Evolutionary conservation across 495 filamentous ascomycete species (phyloP).

Genomic region (Aspergillus asperescens): DNA sequence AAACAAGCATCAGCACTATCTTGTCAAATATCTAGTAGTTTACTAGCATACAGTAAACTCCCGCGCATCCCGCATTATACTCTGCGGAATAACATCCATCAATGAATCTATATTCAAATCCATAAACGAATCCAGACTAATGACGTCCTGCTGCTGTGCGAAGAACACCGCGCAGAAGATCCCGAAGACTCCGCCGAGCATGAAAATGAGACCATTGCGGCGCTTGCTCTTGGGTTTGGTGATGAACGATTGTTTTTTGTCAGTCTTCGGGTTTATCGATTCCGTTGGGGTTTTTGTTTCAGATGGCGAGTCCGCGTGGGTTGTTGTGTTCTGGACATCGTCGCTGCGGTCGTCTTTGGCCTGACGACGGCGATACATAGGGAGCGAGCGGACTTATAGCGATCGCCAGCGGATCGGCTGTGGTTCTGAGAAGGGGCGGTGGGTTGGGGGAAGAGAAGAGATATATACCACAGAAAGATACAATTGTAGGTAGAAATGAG

Average conservation of each 20-base stretch:
- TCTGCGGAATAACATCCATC: slow-evolving; percentile 76
- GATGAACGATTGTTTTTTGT: slow-evolving; percentile 29
- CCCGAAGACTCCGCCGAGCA: slow-evolving; percentile 77
- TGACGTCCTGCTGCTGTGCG: slow-evolving; percentile 75
- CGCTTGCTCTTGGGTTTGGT: slow-evolving; percentile 57
- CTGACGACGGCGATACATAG: slow-evolving; percentile 42
- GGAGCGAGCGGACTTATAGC: slow-evolving; percentile 1
- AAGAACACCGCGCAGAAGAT: slow-evolving; percentile 78
- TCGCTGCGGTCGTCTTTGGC: slow-evolving; percentile 30
- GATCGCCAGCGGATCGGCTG: slow-evolving; percentile 14
- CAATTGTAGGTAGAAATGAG: too few species aligned
- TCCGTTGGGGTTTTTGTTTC: slow-evolving; percentile 26
- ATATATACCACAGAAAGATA: background rate
- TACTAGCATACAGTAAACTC: slow-evolving; percentile 63
- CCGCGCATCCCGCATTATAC: slow-evolving; percentile 73
- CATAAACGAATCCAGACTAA: slow-evolving; percentile 71
- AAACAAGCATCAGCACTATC: background rate
- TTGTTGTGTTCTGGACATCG: slow-evolving; percentile 11
- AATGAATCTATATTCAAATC: slow-evolving; percentile 80
- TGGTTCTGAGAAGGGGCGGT: background rate
- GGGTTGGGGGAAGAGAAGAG: background rate
- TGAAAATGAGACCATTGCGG: slow-evolving; percentile 72
- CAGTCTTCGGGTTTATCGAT: slow-evolving; percentile 7
- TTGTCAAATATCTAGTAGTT: background rate
- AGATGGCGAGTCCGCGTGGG: slow-evolving; percentile 14